These are phyloP conservation scores for Cystobasidium onofrii DNA, from an alignment of 768 basidiomycete genomes.

Conservation along the genomic window DNA sequence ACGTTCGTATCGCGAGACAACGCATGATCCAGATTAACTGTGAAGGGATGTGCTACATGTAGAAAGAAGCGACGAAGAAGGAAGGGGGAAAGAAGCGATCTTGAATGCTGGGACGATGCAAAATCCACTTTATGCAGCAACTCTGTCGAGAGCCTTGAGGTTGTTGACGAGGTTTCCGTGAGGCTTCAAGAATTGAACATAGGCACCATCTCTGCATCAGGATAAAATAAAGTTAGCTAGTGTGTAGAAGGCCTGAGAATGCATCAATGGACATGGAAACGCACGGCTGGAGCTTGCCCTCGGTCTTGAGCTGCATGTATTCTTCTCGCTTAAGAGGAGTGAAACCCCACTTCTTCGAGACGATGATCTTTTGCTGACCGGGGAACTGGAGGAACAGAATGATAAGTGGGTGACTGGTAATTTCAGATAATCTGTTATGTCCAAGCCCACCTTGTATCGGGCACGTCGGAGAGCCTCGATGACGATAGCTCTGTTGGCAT, in stretches of 20 bases:
- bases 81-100: background rate
- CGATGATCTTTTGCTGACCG: slow-evolving; percentile 94
- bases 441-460: slow-evolving; percentile 67
- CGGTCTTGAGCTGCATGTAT: slow-evolving; percentile 54
- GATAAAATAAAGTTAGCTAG: background rate
- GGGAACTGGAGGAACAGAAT: slow-evolving; percentile 56
- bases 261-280: too few relatives aligned
- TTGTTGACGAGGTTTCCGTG: slow-evolving; percentile 28
- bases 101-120: background rate
- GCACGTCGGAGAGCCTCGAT: slow-evolving; percentile 95
- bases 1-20: background rate
- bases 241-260: too few relatives aligned
- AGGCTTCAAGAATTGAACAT: slow-evolving; percentile 32
- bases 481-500: slow-evolving; percentile 73
- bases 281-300: slow-evolving; percentile 30
- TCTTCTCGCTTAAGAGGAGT: slow-evolving; percentile 86
- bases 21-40: background rate
- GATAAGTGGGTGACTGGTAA: background rate
- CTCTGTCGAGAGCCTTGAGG: slow-evolving; percentile 32
- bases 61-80: background rate
- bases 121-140: slow-evolving; percentile 24
- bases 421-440: background rate
- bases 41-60: background rate
- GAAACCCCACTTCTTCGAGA: slow-evolving; percentile 92
- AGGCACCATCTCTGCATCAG: slow-evolving; percentile 24